Evolutionary conservation across 2,329 filamentous ascomycete species (phyloP).

Genomic region (Scorias spongiosa): DNA sequence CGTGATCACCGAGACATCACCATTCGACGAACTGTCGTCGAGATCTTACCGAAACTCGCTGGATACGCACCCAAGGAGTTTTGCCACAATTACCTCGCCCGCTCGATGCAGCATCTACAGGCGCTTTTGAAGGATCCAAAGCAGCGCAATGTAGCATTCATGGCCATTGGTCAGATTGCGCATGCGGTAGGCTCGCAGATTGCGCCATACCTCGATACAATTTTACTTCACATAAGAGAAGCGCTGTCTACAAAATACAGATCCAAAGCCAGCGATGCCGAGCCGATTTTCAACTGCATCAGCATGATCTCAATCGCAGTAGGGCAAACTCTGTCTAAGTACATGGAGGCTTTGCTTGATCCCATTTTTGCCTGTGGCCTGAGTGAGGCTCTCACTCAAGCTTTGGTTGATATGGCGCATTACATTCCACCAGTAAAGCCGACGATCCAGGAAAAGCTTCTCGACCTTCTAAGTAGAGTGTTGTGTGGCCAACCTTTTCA

Average conservation of each 20-base stretch:
- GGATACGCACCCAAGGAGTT: conserved; percentile 88
- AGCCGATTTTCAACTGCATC: conserved; percentile 90
- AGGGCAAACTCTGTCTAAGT: conserved; percentile 92
- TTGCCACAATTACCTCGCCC: conserved; percentile 71
- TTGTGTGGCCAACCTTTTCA: conserved; percentile 86
- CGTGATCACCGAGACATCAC: conserved; percentile 84
- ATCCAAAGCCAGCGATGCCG: conserved; percentile 44
- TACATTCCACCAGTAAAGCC: conserved; percentile 92
- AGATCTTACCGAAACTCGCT: conserved; percentile 81
- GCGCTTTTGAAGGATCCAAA: conserved; percentile 89
- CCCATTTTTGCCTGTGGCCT: conserved; percentile 95
- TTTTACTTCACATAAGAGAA: conserved; percentile 84
- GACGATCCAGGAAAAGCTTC: conserved; percentile 80
- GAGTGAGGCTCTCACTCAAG: conserved; percentile 84
- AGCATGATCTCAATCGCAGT: conserved; percentile 92
- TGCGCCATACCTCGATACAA: conserved; percentile 84
- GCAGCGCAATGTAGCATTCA: conserved; percentile 83
- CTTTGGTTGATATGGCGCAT: conserved; percentile 94
- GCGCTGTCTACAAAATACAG: conserved; percentile 68
- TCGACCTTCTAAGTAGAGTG: conserved; percentile 90
- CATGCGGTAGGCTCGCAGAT: conserved; percentile 94
- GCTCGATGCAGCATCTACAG: conserved; percentile 93
- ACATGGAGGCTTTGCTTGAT: conserved; percentile 88
- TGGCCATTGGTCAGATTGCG: conserved; percentile 90
- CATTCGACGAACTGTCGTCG: conserved; percentile 77